phyloP scores from a whole-genome alignment of 352 stramenopile genomes.

The Pythium pyrilobum region DNA sequence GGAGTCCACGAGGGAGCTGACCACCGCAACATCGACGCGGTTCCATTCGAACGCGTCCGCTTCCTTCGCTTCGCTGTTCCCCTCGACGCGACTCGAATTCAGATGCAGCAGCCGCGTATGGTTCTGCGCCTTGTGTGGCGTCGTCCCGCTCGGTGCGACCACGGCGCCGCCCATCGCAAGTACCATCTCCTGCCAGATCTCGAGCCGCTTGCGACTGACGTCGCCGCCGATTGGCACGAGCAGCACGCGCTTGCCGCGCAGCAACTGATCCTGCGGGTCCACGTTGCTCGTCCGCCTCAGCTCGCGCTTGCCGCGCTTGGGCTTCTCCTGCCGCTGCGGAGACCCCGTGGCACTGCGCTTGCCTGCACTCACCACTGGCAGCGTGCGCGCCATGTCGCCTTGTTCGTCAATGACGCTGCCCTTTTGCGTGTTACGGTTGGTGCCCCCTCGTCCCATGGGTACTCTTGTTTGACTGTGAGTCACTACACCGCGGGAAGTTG shows the following conservation, averaged over 20 bases:
- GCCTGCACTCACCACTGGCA: background rate
- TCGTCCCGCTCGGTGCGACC: constrained; percentile 11
- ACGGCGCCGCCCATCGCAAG: constrained; percentile 41
- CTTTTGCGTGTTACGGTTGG: background rate
- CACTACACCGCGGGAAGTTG: constrained; percentile 11
- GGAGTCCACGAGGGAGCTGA: constrained; percentile 36
- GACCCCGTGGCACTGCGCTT: constrained; percentile 4
- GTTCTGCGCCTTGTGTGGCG: constrained; percentile 6
- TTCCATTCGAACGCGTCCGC: constrained; percentile 29
- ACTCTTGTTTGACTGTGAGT: too few species aligned
- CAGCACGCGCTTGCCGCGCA: constrained; percentile 37
- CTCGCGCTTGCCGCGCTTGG: constrained; percentile 20
- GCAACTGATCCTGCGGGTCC: constrained; percentile 14
- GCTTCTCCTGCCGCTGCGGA: background rate
- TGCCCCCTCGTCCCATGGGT: constrained; percentile 16
- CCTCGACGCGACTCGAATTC: background rate
- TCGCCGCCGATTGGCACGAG: constrained; percentile 52
- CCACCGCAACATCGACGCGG: constrained; percentile 39
- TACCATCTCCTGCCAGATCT: constrained; percentile 60
- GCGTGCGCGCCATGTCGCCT: constrained; percentile 8
- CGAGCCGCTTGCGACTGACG: constrained; percentile 58
- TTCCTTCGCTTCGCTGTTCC: background rate
- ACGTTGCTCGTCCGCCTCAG: constrained; percentile 22
- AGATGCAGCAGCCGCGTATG: constrained; percentile 8
- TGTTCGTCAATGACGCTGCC: background rate